These are phyloP conservation scores for Dipteronia dyeriana DNA, from an alignment of 345 rosid genomes.

Conservation along the genomic window DNA sequence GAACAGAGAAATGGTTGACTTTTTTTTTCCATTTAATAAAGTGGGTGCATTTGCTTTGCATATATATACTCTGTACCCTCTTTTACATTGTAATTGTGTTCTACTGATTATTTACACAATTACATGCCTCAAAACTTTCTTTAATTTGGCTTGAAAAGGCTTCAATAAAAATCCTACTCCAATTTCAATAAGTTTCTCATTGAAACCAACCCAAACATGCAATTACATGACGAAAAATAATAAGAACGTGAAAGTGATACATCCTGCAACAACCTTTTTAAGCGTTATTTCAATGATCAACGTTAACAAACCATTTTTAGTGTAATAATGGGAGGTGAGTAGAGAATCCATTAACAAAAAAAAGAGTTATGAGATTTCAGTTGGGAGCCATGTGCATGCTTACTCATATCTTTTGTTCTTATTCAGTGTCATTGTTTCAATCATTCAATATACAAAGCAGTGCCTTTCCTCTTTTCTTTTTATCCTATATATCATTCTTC, in stretches of 20 bases:
- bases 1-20: not conserved
- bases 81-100: too few relatives aligned
- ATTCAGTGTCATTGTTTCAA: conserved; percentile 4
- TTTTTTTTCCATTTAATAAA: too few relatives aligned
- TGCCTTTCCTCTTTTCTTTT: not conserved
- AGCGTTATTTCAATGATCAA: too few relatives aligned
- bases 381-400: conserved; percentile 17
- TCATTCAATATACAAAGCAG: not conserved
- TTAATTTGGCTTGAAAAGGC: too few relatives aligned
- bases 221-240: not conserved
- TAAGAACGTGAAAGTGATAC: not conserved
- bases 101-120: too few relatives aligned
- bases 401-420: conserved; percentile 16
- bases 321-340: not conserved
- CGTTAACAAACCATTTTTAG: not conserved
- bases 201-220: not conserved
- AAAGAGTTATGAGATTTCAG: not conserved
- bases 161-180: not conserved
- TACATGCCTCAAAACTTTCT: not conserved
- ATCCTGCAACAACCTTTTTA: too few relatives aligned
- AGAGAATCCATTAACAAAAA: not conserved
- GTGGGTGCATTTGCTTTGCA: not conserved
- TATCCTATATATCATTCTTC: not conserved
- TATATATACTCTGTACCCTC: too few relatives aligned
- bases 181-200: not conserved